Evolutionary conservation across 805 yeast species (phyloP), one percentile per base, ranked within the genome.

Genomic region (Spathaspora gorwiae): DNA sequence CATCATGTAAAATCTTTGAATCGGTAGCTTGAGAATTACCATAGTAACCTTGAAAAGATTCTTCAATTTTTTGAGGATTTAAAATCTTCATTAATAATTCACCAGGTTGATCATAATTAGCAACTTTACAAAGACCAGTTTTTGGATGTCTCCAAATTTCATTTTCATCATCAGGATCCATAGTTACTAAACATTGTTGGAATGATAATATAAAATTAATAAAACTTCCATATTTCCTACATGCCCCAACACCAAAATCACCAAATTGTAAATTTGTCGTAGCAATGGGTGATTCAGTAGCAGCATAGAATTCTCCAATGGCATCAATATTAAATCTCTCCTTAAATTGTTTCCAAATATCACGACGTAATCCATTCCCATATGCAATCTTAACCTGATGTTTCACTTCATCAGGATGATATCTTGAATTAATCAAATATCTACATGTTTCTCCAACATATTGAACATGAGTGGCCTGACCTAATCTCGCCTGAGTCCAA

Each of bases 371-470:
- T 0, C 98, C 98, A 64, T 92, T 90, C 37, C 98, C 98, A 61
- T 82, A 82, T 0, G 97, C 97, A 37, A 83, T 79, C 36, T 67
- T 65, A 9, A 87, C 82, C 5, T 59, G 50, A 61, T 88, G 96
- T 37, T 60, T 60, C 37, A 66, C 61, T 59, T 88, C 95, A 57
- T 78, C 83, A 9, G 87, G 84, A 37, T 83, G 83, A 7, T 67
- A 68, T 40, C 83, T 79, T 1, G 89, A 68, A 53, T 84, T 81
- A 50, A 87, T 65, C 47, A 90, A 72, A 58, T 90, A 92, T 40
- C 98, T 78, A 63, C 97, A 88, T 30, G 89, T 90, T 64, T 90
- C 98, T 13, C 98, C 98, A 13, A 90, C 98, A 56, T 90, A 90
- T 65, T 90, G 97, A 44, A 89, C 77, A 50, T 87, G 87, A 4